Conservation (phyloP, 2,329 filamentous ascomycete genomes). For the Ceratocystiopsis sp. region DNA sequence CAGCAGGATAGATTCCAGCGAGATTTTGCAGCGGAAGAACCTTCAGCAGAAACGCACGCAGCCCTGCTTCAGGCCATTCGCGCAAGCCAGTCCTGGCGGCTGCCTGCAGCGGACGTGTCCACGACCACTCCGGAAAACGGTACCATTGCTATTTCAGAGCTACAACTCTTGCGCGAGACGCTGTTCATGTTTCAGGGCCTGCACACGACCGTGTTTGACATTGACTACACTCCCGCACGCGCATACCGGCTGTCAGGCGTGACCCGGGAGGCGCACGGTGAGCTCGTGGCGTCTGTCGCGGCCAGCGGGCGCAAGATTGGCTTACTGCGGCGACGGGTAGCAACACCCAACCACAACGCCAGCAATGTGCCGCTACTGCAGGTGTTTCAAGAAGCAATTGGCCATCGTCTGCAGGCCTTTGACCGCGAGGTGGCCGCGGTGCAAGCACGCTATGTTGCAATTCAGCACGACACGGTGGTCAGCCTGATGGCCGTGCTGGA, state of each 20-base stretch:
- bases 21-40: conserved; percentile 13
- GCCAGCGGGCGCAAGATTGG: conserved; percentile 28
- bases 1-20: conserved; percentile 8
- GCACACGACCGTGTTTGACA: conserved; percentile 52
- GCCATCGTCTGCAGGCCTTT: conserved; percentile 37
- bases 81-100: conserved; percentile 30
- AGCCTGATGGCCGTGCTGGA: conserved; percentile 48
- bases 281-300: conserved; percentile 28
- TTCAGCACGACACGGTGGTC: conserved; percentile 35
- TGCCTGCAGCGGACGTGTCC: background rate
- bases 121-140: background rate
- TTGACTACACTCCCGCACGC: conserved; percentile 20
- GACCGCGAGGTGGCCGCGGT: conserved; percentile 40
- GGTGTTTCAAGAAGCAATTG: conserved; percentile 50
- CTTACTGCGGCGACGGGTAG: conserved; percentile 27
- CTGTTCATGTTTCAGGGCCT: conserved; percentile 76
- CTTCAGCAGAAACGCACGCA: conserved; percentile 15
- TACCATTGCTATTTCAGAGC: conserved; percentile 41
- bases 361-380: conserved; percentile 41
- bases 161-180: conserved; percentile 57
- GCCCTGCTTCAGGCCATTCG: conserved; percentile 19
- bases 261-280: conserved; percentile 31
- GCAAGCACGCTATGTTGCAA: conserved; percentile 42
- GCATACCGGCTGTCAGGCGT: conserved; percentile 30
- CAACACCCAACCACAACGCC: background rate